These are phyloP conservation scores for Talaromyces piceae DNA, from an alignment of 2,329 filamentous ascomycete genomes.

Conservation along the genomic window DNA sequence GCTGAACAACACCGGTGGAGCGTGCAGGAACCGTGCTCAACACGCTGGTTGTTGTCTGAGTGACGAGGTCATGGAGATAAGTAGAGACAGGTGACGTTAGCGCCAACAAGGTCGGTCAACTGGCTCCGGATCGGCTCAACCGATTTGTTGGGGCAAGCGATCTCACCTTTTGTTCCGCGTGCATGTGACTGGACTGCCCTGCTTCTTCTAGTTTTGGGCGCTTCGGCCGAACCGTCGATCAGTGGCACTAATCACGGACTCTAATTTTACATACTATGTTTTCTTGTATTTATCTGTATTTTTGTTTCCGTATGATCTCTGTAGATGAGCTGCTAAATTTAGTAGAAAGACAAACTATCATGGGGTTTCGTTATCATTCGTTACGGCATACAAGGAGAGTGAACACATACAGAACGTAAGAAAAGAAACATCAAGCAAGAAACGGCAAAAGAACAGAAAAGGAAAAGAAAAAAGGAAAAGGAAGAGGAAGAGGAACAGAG, in stretches of 20 bases:
- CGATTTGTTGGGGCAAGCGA: neutral
- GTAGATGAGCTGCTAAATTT: neutral
- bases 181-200: too few species aligned
- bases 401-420: neutral
- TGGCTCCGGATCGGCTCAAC: neutral
- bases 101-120: neutral
- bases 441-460: neutral
- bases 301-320: too few species aligned
- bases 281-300: neutral
- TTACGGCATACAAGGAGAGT: neutral
- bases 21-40: neutral
- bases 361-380: neutral
- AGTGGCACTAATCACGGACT: neutral
- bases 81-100: neutral
- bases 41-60: neutral
- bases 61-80: neutral
- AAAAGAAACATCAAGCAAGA: neutral
- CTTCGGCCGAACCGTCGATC: neutral
- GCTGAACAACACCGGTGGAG: neutral
- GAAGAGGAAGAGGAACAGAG: neutral
- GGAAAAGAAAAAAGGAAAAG: neutral
- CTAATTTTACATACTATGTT: neutral
- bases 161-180: neutral
- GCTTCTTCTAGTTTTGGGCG: neutral
- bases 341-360: neutral